Conservation (phyloP, 495 filamentous ascomycete species). For the Beverwykella pulmonaria region DNA sequence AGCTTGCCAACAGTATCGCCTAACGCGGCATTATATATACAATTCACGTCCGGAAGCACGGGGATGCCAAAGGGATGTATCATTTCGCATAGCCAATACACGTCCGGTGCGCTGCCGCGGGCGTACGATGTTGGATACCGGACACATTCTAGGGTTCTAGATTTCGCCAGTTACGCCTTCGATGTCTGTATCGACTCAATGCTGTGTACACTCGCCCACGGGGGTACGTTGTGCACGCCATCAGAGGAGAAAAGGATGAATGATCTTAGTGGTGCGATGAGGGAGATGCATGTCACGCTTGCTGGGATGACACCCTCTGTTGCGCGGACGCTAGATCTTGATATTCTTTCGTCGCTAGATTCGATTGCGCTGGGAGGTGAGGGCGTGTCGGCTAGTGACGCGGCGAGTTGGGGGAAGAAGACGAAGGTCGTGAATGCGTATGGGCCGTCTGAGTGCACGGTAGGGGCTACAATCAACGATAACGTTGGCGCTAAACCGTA, state of each 20-base stretch:
- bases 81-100: constrained; percentile 21
- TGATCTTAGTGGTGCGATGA: constrained; percentile 39
- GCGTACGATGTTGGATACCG: constrained; percentile 23
- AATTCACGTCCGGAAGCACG: constrained; percentile 33
- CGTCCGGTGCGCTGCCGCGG: constrained; percentile 24
- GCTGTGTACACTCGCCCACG: constrained; percentile 32
- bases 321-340: constrained; percentile 15
- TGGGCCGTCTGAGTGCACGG: constrained; percentile 33
- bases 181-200: constrained; percentile 31
- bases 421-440: constrained; percentile 26
- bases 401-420: constrained; percentile 16
- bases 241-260: constrained; percentile 44
- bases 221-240: constrained; percentile 49
- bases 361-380: constrained; percentile 24
- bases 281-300: constrained; percentile 33
- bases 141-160: constrained; percentile 17
- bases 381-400: constrained; percentile 18
- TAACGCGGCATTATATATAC: constrained; percentile 19
- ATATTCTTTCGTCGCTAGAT: constrained; percentile 15
- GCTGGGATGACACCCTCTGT: constrained; percentile 38
- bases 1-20: constrained; percentile 5
- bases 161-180: constrained; percentile 35
- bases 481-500: constrained; percentile 35
- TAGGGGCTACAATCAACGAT: constrained; percentile 47
- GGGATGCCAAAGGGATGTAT: constrained; percentile 30